Base-by-base conservation (phyloP, 192 early-diverging fungal genomes). In the Coemansia sp. region DNA sequence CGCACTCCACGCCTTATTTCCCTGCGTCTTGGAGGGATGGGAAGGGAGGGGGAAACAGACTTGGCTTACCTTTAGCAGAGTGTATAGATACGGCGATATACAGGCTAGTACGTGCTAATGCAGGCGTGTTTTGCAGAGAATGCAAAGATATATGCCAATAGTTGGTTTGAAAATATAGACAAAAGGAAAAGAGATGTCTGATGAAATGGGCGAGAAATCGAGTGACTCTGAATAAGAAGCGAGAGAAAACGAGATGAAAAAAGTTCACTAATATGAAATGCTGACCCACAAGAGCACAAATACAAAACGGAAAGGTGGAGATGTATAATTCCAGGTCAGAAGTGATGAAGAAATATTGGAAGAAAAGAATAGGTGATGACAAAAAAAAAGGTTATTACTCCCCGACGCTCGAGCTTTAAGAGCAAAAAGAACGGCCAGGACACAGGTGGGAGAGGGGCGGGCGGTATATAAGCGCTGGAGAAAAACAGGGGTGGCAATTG, bases 321-420 rank as follows among this genome's bases (percentile, higher is more conserved):
- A 9, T 19, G 49, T 52, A 20, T 52, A 52, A 25, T 52, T 17
- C 33, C 32, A n/a, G 55, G 55, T 57, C 34, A 57, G 55, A 57
- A 57, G 52, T 29, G 41, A 45, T 9, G 43, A 35, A 65, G 29
- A 33, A 53, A 19, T n/a, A 50, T 36, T 34, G 43, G 54, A 40
- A 56, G 53, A 41, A 35, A 56, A 65, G n/a, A 42, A 57, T 29
- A 29, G 50, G 35, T 43, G 23, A 52, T 52, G 49, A 9, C 49
- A 52, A 52, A 52, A 52, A 52, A 52, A 52, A 52, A 52, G 49
- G 49, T 52, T 52, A 52, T 52, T 40, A 8, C 49, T 13, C 22
- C 22, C 49, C 49, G 49, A 61, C 59, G 59, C 59, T 45, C 49
- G 59, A 38, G 48, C 49, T 53, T 63, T 53, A 63, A 61, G 42